Base-by-base conservation (phyloP, 169 alveolate species). In the Neospora caninum region DNA sequence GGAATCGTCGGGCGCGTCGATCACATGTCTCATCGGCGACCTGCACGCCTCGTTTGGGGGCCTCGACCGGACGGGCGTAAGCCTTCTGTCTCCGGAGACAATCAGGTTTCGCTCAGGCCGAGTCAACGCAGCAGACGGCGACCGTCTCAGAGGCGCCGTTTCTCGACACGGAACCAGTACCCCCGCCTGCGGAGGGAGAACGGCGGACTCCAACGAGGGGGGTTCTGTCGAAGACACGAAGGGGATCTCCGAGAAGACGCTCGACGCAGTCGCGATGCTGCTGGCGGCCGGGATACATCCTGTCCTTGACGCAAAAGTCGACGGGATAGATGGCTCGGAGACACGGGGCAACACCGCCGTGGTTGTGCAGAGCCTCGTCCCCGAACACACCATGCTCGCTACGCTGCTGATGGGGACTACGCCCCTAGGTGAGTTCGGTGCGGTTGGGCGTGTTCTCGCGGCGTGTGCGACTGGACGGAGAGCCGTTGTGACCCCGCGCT, bases 401-500 rank as follows among this genome's bases (percentile, higher is more conserved):
- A 42, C 89, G 2, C 89, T 82, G 42, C 89, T 82, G 42, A 82
- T 82, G 89, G 89, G 89, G 22, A 20, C 67, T 36, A 82, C 89
- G 69, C 89, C 89, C 25, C 67, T 82, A 29, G 67, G 89, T 82
- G 41, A 82, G 89, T 64, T 16, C 16, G 58, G 13, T 49, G 58
- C 58, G 58, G 13, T 13, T 7, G 58, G 13, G 58, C 58, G 22
- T 4, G 58, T 13, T 49, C 58, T 49, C 13, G 4, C 58, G 58
- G 58, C 58, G 58, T 7, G 13, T 4, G 4, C 58, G 58, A 49
- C 4, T n/a, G n/a, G n/a, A n/a, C n/a, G n/a, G 13, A 4, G 13
- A 49, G 58, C 4, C 58, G 58, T 4, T 7, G 58, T 49, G 58
- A 49, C 58, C 58, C 58, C 13, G 13, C 58, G 58, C 58, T 7